A percentile compares a stretch with the other conserved stretches of the same genome.
Evolutionary conservation across 2,329 filamentous ascomycete genomes (phyloP).

Genomic region (Endoconidiophora laricicola): DNA sequence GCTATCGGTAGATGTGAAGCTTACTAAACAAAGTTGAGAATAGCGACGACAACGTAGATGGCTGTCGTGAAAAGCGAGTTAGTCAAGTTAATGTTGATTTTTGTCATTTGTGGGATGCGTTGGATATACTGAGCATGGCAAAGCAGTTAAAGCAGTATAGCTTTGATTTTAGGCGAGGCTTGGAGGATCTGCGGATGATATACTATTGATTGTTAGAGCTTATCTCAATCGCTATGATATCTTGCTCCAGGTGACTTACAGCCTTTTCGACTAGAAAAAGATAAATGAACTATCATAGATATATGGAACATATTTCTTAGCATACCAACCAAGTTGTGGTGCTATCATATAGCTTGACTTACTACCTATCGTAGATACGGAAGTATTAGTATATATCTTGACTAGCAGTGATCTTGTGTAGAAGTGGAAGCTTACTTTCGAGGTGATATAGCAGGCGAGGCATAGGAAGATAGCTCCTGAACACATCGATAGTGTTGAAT

Average conservation of each 20-base stretch:
- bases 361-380: constrained; percentile 6
- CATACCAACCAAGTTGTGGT: background rate
- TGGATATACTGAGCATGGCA: constrained; percentile 25
- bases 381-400: background rate
- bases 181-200: constrained; percentile 38
- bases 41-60: constrained; percentile 29
- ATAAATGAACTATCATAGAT: constrained; percentile 34
- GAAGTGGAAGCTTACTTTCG: constrained; percentile 31
- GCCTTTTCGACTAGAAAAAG: constrained; percentile 48
- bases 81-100: background rate
- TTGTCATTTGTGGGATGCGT: background rate
- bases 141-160: constrained; percentile 46
- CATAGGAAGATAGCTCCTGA: constrained; percentile 43
- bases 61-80: constrained; percentile 16
- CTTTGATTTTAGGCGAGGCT: constrained; percentile 35
- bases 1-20: constrained; percentile 14
- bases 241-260: constrained; percentile 21
- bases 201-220: constrained; percentile 22
- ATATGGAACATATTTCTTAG: background rate
- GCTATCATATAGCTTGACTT: background rate
- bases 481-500: constrained; percentile 33
- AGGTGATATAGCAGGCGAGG: constrained; percentile 43
- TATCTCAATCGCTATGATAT: too few species aligned
- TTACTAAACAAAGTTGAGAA: constrained; percentile 45
- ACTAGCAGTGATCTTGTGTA: background rate